These are phyloP conservation scores for Hypoxylon trugodes DNA, from an alignment of 495 filamentous ascomycete species.

Conservation along the genomic window DNA sequence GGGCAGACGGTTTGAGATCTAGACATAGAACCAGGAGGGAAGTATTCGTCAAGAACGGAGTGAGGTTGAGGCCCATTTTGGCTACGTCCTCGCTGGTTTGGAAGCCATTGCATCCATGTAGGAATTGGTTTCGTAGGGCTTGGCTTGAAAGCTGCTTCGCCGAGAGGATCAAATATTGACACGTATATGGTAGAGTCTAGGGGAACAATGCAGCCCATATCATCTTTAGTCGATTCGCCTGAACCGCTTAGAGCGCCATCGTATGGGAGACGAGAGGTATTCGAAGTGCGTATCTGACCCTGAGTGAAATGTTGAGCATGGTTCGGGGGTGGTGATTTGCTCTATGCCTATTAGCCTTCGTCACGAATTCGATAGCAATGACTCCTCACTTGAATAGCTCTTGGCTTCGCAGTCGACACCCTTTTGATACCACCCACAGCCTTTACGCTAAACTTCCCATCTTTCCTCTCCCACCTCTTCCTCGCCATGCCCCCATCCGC, in stretches of 20 bases:
- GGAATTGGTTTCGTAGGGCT: constrained; percentile 57
- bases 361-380: background rate
- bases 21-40: constrained; percentile 4
- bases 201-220: constrained; percentile 23
- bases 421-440: constrained; percentile 27
- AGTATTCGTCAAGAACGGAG: constrained; percentile 44
- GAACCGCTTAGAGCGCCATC: constrained; percentile 29
- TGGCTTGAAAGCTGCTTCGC: constrained; percentile 50
- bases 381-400: constrained; percentile 14
- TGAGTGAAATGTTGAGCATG: background rate
- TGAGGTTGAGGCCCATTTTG: constrained; percentile 22
- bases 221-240: background rate
- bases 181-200: constrained; percentile 48
- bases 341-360: constrained; percentile 10
- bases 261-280: constrained; percentile 6
- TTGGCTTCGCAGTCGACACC: background rate
- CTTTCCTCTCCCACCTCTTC: constrained; percentile 38
- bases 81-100: constrained; percentile 28
- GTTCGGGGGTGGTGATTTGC: background rate
- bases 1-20: constrained; percentile 10
- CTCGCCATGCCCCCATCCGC: constrained; percentile 40
- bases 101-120: constrained; percentile 53
- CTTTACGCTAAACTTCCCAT: constrained; percentile 18
- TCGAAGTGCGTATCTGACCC: constrained; percentile 1
- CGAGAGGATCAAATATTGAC: constrained; percentile 52